Conservation (phyloP, 1,284 basidiomycete species). For the Ustilago cynodontis region DNA sequence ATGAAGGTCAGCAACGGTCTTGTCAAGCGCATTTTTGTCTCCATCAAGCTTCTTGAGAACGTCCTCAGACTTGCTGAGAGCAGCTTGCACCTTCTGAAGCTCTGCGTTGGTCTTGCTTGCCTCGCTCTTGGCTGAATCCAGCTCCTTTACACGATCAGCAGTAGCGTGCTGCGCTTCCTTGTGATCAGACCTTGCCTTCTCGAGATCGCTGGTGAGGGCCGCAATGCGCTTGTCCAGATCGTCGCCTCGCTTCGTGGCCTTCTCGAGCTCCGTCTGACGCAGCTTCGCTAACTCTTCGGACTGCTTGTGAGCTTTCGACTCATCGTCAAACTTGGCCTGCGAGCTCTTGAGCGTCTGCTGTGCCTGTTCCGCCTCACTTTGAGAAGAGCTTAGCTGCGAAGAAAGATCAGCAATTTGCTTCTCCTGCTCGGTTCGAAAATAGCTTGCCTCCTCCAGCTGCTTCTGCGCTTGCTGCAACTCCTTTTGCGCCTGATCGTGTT, state of each 20-base stretch:
- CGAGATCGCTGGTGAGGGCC: constrained; percentile 22
- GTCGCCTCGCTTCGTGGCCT: constrained; percentile 22
- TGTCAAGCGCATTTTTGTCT: constrained; percentile 18
- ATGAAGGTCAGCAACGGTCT: constrained; percentile 13
- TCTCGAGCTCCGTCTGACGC: constrained; percentile 19
- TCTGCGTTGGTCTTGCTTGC: constrained; percentile 11
- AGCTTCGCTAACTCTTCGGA: constrained; percentile 13
- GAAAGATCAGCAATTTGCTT: constrained; percentile 29
- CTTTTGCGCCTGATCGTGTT: constrained; percentile 23
- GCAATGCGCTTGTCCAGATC: constrained; percentile 22
- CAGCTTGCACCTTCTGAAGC: constrained; percentile 17
- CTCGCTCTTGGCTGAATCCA: constrained; percentile 18
- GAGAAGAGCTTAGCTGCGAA: constrained; percentile 13
- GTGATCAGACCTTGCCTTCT: constrained; percentile 23
- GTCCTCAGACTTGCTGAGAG: constrained; percentile 18
- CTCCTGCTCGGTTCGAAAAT: constrained; percentile 9
- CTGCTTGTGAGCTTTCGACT: constrained; percentile 18
- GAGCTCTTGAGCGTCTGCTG: constrained; percentile 19
- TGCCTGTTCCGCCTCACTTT: constrained; percentile 18
- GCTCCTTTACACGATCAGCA: constrained; percentile 24
- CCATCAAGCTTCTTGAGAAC: constrained; percentile 21
- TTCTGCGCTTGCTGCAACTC: constrained; percentile 27
- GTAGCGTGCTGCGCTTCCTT: constrained; percentile 17
- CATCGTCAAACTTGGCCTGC: constrained; percentile 28
- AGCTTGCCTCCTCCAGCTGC: constrained; percentile 17